Evolutionary conservation across 176 grass and related monocot species (phyloP).

Genomic region (Eleusine coracana): DNA sequence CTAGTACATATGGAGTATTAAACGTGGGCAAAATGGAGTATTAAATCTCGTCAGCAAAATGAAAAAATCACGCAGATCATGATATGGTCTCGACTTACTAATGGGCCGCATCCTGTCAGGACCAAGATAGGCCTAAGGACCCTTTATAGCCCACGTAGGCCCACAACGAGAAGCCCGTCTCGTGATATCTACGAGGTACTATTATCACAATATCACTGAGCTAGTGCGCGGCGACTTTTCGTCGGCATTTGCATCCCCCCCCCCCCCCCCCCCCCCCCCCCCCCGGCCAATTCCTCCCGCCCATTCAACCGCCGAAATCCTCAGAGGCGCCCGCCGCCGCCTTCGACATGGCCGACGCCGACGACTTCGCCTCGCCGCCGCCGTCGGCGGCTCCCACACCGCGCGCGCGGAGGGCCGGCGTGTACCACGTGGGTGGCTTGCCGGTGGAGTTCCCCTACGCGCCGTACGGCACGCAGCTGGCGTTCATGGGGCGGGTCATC

Average conservation of each 20-base stretch:
- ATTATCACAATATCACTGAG: neutral
- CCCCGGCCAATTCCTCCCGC: conserved; percentile 44
- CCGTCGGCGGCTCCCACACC: conserved; percentile 20
- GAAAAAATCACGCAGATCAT: too few relatives aligned
- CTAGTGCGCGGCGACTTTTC: conserved; percentile 22
- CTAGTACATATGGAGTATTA: too few relatives aligned
- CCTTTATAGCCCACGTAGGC: neutral
- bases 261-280: too few relatives aligned
- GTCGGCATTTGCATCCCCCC: conserved; percentile 26
- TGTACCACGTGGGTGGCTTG: conserved; percentile 84
- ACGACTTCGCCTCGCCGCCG: conserved; percentile 41
- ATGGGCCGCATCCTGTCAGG: neutral
- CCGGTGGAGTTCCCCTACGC: conserved; percentile 91
- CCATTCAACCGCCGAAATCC: neutral
- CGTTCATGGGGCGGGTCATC: conserved; percentile 97
- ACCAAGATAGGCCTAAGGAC: neutral
- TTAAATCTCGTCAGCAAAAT: too few relatives aligned
- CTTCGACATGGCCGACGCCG: conserved; percentile 19
- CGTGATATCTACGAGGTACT: neutral
- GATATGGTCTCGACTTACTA: too few relatives aligned
- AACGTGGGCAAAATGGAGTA: too few relatives aligned
- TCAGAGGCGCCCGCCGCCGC: neutral
- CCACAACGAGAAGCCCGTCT: neutral
- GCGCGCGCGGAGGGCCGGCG: conserved; percentile 17
- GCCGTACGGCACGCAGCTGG: conserved; percentile 92